Evolutionary conservation across 306 rosid genomes (phyloP).

Genomic region (Lagenaria siceraria): DNA sequence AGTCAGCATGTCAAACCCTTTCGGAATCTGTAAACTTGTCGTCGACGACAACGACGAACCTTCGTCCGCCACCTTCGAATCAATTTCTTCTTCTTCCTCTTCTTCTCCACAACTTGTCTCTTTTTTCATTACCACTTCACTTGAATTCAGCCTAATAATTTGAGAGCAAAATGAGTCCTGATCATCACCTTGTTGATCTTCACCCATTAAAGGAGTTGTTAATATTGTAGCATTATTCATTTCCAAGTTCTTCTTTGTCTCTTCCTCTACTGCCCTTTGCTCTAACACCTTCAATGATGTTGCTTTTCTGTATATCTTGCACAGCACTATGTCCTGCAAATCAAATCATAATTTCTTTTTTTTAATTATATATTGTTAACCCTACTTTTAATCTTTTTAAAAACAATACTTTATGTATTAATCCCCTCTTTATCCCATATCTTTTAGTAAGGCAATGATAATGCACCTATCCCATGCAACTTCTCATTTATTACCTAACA

Average conservation of each 20-base stretch:
- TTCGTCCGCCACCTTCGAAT: neutral
- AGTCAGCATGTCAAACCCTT: constrained; percentile 28
- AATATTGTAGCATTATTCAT: neutral
- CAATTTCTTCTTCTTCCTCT: neutral
- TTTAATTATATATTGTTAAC: neutral
- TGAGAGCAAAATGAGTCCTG: neutral
- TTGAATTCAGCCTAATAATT: neutral
- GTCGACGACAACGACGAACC: constrained; percentile 3
- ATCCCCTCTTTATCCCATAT: no score
- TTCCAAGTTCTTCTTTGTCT: constrained; percentile 30
- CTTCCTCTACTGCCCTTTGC: constrained; percentile 69
- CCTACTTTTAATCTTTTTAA: neutral
- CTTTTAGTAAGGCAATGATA: no score
- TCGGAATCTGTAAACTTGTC: constrained; percentile 25
- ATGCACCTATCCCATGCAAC: no score
- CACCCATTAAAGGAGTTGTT: neutral
- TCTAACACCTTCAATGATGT: constrained; percentile 86
- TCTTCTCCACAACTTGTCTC: neutral
- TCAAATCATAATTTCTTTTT: neutral
- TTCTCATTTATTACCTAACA: no score
- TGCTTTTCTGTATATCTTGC: constrained; percentile 90
- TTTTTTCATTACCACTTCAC: neutral
- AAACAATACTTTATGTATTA: no score
- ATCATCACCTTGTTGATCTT: neutral
- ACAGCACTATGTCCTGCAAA: constrained; percentile 64